These are phyloP conservation scores for Cladorrhinum sp. DNA, from an alignment of 2,329 filamentous ascomycete genomes.

Conservation along the genomic window DNA sequence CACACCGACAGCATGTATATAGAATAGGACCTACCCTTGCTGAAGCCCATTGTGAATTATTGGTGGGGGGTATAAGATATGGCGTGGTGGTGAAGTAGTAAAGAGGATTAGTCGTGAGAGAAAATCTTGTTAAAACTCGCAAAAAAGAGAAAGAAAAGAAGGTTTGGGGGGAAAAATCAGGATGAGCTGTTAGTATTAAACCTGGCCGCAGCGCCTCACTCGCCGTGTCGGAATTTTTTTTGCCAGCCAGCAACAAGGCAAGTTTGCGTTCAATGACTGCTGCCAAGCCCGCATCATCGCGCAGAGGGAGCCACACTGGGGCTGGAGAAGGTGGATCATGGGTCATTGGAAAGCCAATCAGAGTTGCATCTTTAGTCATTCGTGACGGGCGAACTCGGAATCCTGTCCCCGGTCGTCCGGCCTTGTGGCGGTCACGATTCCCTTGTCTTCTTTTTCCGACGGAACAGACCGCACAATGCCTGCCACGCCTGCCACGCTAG, in stretches of 20 bases:
- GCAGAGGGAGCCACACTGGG: constrained; percentile 21
- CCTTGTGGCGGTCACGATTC: constrained; percentile 14
- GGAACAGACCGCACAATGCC: neutral
- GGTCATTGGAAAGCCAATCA: constrained; percentile 19
- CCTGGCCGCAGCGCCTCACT: constrained; percentile 9
- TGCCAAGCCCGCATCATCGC: constrained; percentile 21
- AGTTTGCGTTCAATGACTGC: constrained; percentile 18
- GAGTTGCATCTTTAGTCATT: constrained; percentile 22
- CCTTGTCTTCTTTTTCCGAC: constrained; percentile 1
- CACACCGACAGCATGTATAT: neutral
- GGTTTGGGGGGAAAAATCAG: constrained; percentile 16
- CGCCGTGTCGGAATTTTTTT: constrained; percentile 23
- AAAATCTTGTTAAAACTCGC: constrained; percentile 6
- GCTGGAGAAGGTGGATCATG: constrained; percentile 5
- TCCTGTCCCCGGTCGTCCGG: constrained; percentile 13
- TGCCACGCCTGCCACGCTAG: neutral
- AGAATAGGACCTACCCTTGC: constrained; percentile 34
- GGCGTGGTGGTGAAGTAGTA: constrained; percentile 20
- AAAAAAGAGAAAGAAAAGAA: constrained; percentile 13
- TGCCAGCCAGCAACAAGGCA: constrained; percentile 8
- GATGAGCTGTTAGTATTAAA: constrained; percentile 17
- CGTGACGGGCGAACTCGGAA: constrained; percentile 27
- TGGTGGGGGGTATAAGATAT: constrained; percentile 13
- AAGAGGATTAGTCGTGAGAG: constrained; percentile 9
- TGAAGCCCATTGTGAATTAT: constrained; percentile 38